Conservation (phyloP, 768 basidiomycete genomes). For the Fistulinella prunicolor region DNA sequence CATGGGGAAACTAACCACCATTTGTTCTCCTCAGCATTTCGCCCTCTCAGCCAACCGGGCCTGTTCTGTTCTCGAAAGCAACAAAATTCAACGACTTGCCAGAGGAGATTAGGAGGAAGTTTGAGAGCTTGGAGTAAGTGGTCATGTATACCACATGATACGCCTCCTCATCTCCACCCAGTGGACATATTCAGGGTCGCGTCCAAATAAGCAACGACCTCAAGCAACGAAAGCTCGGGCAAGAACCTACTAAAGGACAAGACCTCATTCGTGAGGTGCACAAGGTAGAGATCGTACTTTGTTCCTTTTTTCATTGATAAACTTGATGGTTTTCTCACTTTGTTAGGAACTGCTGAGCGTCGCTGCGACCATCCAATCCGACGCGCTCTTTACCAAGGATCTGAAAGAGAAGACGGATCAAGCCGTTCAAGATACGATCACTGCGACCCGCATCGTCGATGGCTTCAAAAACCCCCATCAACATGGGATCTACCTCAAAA, state of each 20-base stretch:
- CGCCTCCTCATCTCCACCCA: conserved; percentile 28
- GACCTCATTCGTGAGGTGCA: conserved; percentile 64
- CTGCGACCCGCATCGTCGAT: conserved; percentile 73
- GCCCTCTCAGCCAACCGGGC: conserved; percentile 28
- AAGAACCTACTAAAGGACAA: conserved; percentile 70
- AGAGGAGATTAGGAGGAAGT: conserved; percentile 57
- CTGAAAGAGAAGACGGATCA: conserved; percentile 73
- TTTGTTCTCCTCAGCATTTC: conserved; percentile 22
- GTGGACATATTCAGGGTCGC: conserved; percentile 70
- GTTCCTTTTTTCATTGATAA: background rate
- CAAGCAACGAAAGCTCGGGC: conserved; percentile 70
- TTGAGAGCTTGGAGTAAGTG: conserved; percentile 72
- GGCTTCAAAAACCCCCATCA: conserved; percentile 76
- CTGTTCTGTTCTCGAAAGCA: conserved; percentile 38
- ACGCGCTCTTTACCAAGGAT: conserved; percentile 64
- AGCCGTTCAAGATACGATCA: conserved; percentile 76
- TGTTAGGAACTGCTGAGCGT: conserved; percentile 63
- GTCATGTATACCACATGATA: background rate
- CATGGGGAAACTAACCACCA: conserved; percentile 1
- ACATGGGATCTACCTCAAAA: conserved; percentile 66
- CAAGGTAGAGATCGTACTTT: conserved; percentile 44
- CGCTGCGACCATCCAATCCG: conserved; percentile 60
- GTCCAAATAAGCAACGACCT: conserved; percentile 79
- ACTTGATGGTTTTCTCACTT: background rate
- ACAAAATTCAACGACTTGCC: conserved; percentile 85